A percentile compares a stretch with the other conserved stretches of the same genome.
Evolutionary conservation across 805 yeast species (phyloP).

Genomic region (Candida parachauliodes): DNA sequence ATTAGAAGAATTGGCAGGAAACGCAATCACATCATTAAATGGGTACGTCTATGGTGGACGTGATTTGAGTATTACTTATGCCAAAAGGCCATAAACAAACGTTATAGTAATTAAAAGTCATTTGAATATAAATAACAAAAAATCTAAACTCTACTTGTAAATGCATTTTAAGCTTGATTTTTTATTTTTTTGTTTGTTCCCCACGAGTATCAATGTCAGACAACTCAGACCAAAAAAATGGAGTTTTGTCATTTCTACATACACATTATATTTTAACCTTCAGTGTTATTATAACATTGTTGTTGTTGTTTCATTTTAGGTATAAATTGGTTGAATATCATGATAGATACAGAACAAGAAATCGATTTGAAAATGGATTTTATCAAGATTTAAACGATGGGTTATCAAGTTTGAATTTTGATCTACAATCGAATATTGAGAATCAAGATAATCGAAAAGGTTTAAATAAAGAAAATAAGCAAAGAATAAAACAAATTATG

Average conservation of each 20-base stretch:
- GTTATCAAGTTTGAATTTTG: slow-evolving; percentile 55
- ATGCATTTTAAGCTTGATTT: too few relatives aligned
- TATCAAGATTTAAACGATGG: slow-evolving; percentile 40
- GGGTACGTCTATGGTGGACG: slow-evolving; percentile 85
- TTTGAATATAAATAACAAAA: too few relatives aligned
- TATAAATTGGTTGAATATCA: slow-evolving; percentile 23
- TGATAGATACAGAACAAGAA: slow-evolving; percentile 26
- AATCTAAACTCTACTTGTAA: too few relatives aligned
- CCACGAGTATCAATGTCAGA: background rate
- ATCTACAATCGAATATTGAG: slow-evolving; percentile 40
- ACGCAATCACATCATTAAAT: slow-evolving; percentile 71
- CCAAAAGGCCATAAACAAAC: slow-evolving; percentile 30
- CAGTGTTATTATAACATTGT: slow-evolving; percentile 13
- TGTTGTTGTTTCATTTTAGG: slow-evolving; percentile 30
- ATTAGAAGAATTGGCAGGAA: slow-evolving; percentile 61
- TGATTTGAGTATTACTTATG: slow-evolving; percentile 65
- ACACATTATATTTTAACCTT: slow-evolving; percentile 38
- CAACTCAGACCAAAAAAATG: background rate
- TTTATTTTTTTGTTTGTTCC: too few relatives aligned
- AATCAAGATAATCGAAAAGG: slow-evolving; percentile 60
- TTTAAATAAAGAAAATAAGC: slow-evolving; percentile 51
- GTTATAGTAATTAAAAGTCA: too few relatives aligned
- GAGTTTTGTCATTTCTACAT: background rate
- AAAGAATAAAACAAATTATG: slow-evolving; percentile 54
- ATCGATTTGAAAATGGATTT: slow-evolving; percentile 18